A percentile compares a stretch with the other conserved stretches of the same genome.
Conservation (phyloP, 2,329 filamentous ascomycete species). For the Colletotrichum truncatum region DNA sequence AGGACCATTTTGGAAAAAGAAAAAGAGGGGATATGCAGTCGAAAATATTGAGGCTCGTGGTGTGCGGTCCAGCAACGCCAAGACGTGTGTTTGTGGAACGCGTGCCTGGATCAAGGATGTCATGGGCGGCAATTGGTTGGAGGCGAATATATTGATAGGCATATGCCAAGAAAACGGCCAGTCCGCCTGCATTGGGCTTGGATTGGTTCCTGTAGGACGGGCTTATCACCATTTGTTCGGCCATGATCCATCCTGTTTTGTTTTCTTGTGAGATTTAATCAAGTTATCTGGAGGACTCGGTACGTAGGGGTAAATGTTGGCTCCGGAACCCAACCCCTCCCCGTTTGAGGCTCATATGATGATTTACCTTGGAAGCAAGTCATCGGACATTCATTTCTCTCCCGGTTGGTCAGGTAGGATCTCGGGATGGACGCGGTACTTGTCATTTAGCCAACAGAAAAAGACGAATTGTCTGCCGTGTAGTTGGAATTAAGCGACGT, state of each 20-base stretch:
- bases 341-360: too few relatives aligned
- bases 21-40: neutral
- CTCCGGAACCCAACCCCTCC: too few relatives aligned
- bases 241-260: too few relatives aligned
- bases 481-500: constrained; percentile 13
- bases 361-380: too few relatives aligned
- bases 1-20: neutral
- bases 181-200: neutral
- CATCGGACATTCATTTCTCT: too few relatives aligned
- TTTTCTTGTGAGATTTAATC: too few relatives aligned
- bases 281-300: too few relatives aligned
- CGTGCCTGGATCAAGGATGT: constrained; percentile 6
- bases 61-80: constrained; percentile 1
- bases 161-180: constrained; percentile 11
- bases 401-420: too few relatives aligned
- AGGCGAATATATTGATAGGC: constrained; percentile 1
- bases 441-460: too few relatives aligned
- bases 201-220: neutral
- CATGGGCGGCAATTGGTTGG: neutral
- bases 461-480: neutral
- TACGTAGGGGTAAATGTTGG: too few relatives aligned
- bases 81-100: neutral
- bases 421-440: too few relatives aligned
- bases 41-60: constrained; percentile 21
- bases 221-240: too few relatives aligned